Evolutionary conservation across 441 rosid genomes (phyloP).

Genomic region (Syzygium syzygioides): DNA sequence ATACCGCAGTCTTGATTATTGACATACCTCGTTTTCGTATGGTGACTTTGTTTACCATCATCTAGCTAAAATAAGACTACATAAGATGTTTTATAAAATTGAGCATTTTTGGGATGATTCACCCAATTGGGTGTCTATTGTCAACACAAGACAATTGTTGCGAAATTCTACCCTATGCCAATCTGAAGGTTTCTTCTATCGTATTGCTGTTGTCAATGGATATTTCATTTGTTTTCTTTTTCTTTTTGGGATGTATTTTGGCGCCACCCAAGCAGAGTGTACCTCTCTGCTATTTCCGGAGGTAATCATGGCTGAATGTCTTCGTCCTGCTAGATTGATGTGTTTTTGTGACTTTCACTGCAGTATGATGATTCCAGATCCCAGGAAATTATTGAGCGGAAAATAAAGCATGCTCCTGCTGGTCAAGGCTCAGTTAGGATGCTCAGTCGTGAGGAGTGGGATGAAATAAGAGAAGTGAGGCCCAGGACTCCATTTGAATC

Average conservation of each 20-base stretch:
- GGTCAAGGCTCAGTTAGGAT: conserved; percentile 79
- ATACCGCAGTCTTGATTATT: not conserved
- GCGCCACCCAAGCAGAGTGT: not conserved
- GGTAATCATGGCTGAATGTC: not conserved
- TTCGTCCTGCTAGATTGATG: not conserved
- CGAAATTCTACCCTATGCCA: not conserved
- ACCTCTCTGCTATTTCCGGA: not conserved
- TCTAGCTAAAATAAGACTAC: not conserved
- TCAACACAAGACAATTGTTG: not conserved
- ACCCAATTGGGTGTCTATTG: not conserved
- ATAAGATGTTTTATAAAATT: not conserved
- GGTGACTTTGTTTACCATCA: not conserved
- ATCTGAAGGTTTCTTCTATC: not conserved
- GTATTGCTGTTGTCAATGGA: not conserved
- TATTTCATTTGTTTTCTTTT: not conserved
- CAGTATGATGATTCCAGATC: conserved; percentile 78
- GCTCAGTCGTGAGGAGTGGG: conserved; percentile 91
- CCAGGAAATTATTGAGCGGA: conserved; percentile 83
- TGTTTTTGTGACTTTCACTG: not conserved
- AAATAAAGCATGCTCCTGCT: conserved; percentile 74
- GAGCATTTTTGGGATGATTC: not conserved
- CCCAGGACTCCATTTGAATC: conserved; percentile 98
- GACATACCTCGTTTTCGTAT: not conserved
- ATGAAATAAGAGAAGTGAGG: conserved; percentile 72
- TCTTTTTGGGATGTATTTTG: not conserved